A percentile compares a stretch with the other conserved stretches of the same genome.
Evolutionary conservation across 2,329 filamentous ascomycete genomes (phyloP).

Genomic region (Clonostachys chloroleuca): DNA sequence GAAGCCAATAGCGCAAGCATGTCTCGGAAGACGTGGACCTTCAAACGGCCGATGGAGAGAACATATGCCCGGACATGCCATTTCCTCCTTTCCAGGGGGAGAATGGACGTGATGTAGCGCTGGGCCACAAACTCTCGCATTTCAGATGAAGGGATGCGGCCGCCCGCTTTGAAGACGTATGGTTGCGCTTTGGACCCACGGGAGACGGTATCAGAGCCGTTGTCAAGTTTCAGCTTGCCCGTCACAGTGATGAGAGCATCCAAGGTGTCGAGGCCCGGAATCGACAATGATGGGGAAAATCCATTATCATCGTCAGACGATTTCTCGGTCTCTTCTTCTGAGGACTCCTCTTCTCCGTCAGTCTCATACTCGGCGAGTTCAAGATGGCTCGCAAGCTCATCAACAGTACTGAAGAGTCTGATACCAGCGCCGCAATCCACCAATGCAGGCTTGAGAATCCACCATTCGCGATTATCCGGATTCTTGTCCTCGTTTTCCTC

Average conservation of each 20-base stretch:
- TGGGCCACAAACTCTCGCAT: conserved; percentile 31
- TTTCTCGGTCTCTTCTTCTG: conserved; percentile 2
- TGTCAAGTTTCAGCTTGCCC: conserved; percentile 7
- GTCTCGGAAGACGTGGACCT: conserved; percentile 27
- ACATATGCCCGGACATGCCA: conserved; percentile 30
- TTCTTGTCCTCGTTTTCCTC: conserved; percentile 22
- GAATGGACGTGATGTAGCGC: conserved; percentile 24
- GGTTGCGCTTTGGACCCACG: conserved; percentile 6
- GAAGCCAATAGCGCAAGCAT: conserved; percentile 26
- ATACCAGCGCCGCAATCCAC: conserved; percentile 32
- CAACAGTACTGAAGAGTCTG: conserved; percentile 28
- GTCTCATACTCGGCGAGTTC: conserved; percentile 19
- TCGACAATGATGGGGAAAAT: no score
- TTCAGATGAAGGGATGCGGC: conserved; percentile 26
- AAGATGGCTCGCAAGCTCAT: conserved; percentile 24
- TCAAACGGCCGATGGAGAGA: conserved; percentile 26
- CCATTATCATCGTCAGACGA: conserved; percentile 3
- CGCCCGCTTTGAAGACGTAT: conserved; percentile 18
- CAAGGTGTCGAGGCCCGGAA: no score
- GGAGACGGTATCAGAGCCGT: conserved; percentile 1
- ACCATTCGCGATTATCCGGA: conserved; percentile 23
- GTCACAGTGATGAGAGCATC: no score
- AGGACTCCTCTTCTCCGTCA: conserved; percentile 8
- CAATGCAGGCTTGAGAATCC: conserved; percentile 31
- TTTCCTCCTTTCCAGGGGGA: conserved; percentile 21